Evolutionary conservation across 208 protist species (phyloP).

Genomic region (Angomonas deanei): DNA sequence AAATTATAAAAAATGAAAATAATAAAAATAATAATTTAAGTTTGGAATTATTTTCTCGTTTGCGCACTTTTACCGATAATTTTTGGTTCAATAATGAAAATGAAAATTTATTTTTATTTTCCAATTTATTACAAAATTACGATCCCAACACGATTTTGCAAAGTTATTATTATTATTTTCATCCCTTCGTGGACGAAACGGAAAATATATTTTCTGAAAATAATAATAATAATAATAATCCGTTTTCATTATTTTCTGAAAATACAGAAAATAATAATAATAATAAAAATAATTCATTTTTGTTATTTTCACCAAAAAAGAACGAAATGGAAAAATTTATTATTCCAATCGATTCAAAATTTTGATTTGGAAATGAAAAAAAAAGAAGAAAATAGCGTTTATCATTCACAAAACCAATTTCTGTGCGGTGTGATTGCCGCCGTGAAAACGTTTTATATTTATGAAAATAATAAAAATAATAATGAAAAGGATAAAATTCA

Average conservation of each 20-base stretch:
- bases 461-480: slow-evolving; percentile 5
- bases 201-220: not conserved
- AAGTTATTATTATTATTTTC: not conserved
- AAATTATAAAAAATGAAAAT: too few relatives aligned
- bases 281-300: not conserved
- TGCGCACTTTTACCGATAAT: too few relatives aligned
- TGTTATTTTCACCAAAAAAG: not conserved
- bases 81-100: too few relatives aligned
- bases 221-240: not conserved
- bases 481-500: not conserved
- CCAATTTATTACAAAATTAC: too few relatives aligned
- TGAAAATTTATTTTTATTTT: not conserved
- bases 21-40: slow-evolving; percentile 1
- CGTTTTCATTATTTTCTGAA: not conserved
- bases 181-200: not conserved
- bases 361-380: too few relatives aligned
- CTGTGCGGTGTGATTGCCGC: too few relatives aligned
- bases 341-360: too few relatives aligned
- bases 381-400: too few relatives aligned
- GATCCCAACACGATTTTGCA: not conserved
- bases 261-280: not conserved
- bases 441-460: too few relatives aligned
- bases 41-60: too few relatives aligned
- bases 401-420: not conserved
- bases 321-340: too few relatives aligned